Base-by-base conservation (phyloP, 176 grass and related monocot genomes). In the Rhipidocladum racemiflorum region DNA sequence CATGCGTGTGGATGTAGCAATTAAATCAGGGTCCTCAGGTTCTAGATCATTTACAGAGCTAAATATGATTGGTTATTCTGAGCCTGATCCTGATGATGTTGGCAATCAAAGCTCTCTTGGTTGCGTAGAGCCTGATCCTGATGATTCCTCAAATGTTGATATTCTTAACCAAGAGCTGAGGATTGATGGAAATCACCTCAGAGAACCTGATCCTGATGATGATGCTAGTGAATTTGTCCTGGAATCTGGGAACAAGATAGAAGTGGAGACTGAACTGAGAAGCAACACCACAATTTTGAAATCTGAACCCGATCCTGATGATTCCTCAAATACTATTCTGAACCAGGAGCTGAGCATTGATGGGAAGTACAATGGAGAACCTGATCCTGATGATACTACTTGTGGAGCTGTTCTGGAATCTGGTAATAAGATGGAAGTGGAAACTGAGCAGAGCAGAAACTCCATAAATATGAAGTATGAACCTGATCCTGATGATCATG, bases 101-200 rank as follows among this genome's bases (percentile, higher is more conserved):
- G 5, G 32, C 63, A 34, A 36, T 13, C 67, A 60, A 48, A 80
- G 15, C 40, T 67, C 49, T 25, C 11, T 72, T 63, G 27, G 48
- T 42, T 79, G n/a, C 17, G 74, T 83, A 79, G 67, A 91, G 71
- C 76, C 83, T 84, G 88, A 89, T 86, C 78, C 85, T 76, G 90
- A 87, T 65, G 83, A 75, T 21, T 86, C 64, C 27, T 81, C 73
- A 28, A 80, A 81, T 87, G 80, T 53, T 48, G 44, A 73, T 34
- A 77, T 66, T 67, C 77, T 78, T 44, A 87, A 60, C 44, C 36
- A 27, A 23, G 74, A 72, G 69, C 14, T 65, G 29, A 64, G 43
- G 7, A 48, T 68, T 60, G 36, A 75, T 55, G 78, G 56, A 30
- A 70, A 63, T 29, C 43, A 62, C 34, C 34, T 28, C 53, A 81